Conservation (phyloP, 257 asterid species). For the Solanum boliviense region DNA sequence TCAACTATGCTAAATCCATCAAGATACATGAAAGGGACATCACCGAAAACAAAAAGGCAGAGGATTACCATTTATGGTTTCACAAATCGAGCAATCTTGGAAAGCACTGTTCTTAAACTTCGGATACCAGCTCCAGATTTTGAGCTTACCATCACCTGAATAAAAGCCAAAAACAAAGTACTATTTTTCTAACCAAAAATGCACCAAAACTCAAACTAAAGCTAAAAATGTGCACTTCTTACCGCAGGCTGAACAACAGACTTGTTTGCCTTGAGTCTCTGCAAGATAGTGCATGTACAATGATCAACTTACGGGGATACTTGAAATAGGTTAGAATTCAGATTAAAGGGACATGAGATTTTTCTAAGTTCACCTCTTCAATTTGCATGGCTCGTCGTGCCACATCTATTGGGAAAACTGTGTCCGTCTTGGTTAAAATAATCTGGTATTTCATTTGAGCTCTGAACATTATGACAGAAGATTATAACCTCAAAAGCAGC, state of each 20-base stretch:
- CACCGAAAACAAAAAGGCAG: neutral
- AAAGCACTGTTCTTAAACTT: conserved; percentile 75
- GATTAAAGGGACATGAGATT: neutral
- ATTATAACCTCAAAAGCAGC: neutral
- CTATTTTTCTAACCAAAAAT: neutral
- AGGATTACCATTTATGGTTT: conserved; percentile 27
- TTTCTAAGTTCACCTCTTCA: conserved; percentile 58
- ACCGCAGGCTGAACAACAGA: conserved; percentile 91
- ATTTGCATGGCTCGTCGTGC: conserved; percentile 97
- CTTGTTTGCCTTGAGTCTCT: conserved; percentile 75
- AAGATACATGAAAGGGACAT: neutral
- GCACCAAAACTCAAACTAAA: neutral
- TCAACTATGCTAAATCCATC: too few species aligned
- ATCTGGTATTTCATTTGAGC: conserved; percentile 77
- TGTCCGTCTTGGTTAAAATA: conserved; percentile 86
- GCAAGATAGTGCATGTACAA: conserved; percentile 16
- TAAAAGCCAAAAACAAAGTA: neutral
- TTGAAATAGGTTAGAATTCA: neutral
- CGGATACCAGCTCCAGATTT: conserved; percentile 90
- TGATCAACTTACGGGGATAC: neutral
- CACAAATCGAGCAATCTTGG: conserved; percentile 63
- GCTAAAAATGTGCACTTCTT: conserved; percentile 2
- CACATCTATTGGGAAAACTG: conserved; percentile 81
- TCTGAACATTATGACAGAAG: conserved; percentile 30
- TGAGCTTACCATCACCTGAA: conserved; percentile 96